Evolutionary conservation across 2,329 filamentous ascomycete species (phyloP).

Genomic region (Cercospora brassicicola): DNA sequence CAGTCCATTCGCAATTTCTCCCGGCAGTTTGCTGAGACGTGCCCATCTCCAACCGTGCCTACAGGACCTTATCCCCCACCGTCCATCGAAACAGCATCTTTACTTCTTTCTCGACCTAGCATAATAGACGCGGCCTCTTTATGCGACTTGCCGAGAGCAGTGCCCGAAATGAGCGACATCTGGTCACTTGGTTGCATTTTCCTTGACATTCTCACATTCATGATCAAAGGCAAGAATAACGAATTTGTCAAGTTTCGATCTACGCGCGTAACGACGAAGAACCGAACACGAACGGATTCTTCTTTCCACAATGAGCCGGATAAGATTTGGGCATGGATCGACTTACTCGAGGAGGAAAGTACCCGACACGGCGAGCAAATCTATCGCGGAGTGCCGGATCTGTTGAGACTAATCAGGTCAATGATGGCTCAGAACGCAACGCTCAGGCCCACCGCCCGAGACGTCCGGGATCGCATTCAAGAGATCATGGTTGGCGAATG

Average conservation of each 20-base stretch:
- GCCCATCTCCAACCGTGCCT: conserved; percentile 20
- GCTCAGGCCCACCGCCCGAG: conserved; percentile 44
- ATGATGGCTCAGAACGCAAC: conserved; percentile 47
- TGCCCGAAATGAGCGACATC: conserved; percentile 59
- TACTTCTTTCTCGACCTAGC: conserved; percentile 31
- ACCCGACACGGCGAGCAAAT: conserved; percentile 31
- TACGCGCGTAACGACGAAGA: conserved; percentile 52
- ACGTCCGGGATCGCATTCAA: conserved; percentile 43
- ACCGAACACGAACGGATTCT: conserved; percentile 52
- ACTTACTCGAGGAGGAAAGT: conserved; percentile 42
- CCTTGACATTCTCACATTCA: conserved; percentile 68
- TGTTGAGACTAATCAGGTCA: conserved; percentile 44
- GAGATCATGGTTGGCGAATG: conserved; percentile 33
- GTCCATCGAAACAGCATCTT: conserved; percentile 15
- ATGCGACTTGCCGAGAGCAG: conserved; percentile 41
- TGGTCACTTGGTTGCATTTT: conserved; percentile 74
- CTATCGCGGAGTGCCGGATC: conserved; percentile 43
- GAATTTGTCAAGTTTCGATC: conserved; percentile 67
- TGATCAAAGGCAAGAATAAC: conserved; percentile 66
- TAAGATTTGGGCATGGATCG: conserved; percentile 70
- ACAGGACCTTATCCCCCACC: conserved; percentile 20
- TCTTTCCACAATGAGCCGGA: conserved; percentile 71
- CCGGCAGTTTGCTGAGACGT: conserved; percentile 23
- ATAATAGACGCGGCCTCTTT: conserved; percentile 48
- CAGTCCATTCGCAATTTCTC: conserved; percentile 32